These are phyloP conservation scores for Claviceps quebecensis DNA, from an alignment of 2,329 filamentous ascomycete genomes.

Conservation along the genomic window DNA sequence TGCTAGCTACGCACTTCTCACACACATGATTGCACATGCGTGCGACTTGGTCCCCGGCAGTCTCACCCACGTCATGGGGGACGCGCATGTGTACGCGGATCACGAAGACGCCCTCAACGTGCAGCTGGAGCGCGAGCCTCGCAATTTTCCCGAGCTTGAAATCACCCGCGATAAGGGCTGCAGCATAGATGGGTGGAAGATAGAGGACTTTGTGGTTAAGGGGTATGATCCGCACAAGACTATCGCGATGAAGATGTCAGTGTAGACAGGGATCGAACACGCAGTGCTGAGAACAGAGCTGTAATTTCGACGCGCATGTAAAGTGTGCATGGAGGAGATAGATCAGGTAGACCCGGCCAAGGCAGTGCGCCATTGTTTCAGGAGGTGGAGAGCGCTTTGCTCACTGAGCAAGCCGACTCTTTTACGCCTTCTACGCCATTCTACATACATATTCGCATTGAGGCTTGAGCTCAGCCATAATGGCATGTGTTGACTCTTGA, in stretches of 20 bases:
- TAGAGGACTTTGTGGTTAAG: conserved; percentile 74
- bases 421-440: too few relatives aligned
- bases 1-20: conserved; percentile 81
- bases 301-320: not conserved
- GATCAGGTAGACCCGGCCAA: not conserved
- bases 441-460: too few relatives aligned
- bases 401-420: not conserved
- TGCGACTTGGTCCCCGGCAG: conserved; percentile 74
- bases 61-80: conserved; percentile 91
- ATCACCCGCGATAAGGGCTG: conserved; percentile 55
- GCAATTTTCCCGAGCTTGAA: conserved; percentile 64
- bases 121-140: conserved; percentile 69
- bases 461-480: too few relatives aligned
- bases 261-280: conserved; percentile 28
- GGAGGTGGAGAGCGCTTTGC: not conserved
- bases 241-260: conserved; percentile 98
- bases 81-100: conserved; percentile 92
- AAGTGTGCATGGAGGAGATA: not conserved
- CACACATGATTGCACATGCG: conserved; percentile 86
- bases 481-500: too few relatives aligned
- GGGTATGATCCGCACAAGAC: conserved; percentile 84
- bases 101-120: conserved; percentile 76
- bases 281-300: not conserved
- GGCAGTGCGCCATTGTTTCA: not conserved
- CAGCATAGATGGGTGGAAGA: conserved; percentile 79